Base-by-base conservation (phyloP, 345 rosid genomes). In the Heritiera fomes region DNA sequence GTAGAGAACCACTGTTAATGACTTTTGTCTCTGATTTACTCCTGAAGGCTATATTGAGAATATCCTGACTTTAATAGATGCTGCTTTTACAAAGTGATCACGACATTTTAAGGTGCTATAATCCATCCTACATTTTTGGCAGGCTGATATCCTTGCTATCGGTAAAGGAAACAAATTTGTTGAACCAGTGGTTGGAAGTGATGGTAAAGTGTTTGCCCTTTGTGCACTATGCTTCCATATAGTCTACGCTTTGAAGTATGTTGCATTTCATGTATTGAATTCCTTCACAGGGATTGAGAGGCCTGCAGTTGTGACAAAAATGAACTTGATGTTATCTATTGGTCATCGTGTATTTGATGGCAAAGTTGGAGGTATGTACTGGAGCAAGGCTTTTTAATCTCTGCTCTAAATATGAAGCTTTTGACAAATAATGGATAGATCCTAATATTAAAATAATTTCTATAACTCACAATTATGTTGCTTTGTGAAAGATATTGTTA, bases 281-380 rank as follows among this genome's bases (percentile, higher is more conserved):
- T 80, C 81, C 47, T 76, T 40, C 34, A 1, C 92, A 96, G 98
- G 99, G 77, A 82, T 72, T 30, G 94, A 92, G 88, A 86, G 77
- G 82, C 89, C 97, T 81, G 89, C 87, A 0, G 87, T 91, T 15
- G 86, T 96, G 80, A 90, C 91, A 43, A 96, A 90, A 85, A 93
- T 96, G 97, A 89, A 78, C 82, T 80, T 93, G 85, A 96, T 93
- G 3, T 84, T 96, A 83, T 96, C 98, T 0, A 97, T 97, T 62
- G 99, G 93, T 83, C 97, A 96, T 84, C 94, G 98, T 47, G 93
- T 96, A 71, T 93, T 93, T 87, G 95, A 92, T 71, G 98, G 98
- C 86, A 87, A 92, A 89, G 97, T 92, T 74, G 97, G 91, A 90
- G 95, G 99, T 95, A 77, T 28, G 78, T 66, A 34, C 41, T 81